Base-by-base conservation (phyloP, 1,139 yeast genomes). In the Hyphopichia pseudoburtonii region DNA sequence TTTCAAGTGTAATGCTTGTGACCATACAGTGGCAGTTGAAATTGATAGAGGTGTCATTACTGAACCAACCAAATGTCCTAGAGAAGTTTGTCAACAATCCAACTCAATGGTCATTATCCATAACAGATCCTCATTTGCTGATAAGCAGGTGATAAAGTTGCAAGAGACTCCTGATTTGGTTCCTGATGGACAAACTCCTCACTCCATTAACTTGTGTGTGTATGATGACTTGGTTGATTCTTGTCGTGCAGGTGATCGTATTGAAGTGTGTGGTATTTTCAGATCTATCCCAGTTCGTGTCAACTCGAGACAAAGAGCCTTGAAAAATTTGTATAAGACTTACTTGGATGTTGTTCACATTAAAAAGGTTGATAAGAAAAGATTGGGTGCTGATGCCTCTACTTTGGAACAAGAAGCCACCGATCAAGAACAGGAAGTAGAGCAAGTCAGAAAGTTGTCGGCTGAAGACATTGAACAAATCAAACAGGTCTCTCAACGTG, bases 141-240 rank as follows among this genome's bases (percentile, higher is more conserved):
- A 92, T 60, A 92, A 90, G 57, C 99, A 92, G 62, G 92, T 92
- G 26, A 81, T 92, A 45, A 87, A 88, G 54, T 68, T 92, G 33
- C 99, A 92, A 62, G 99, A 92, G 61, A 92, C 98, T 0, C 99
- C 98, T 0, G 98, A 92, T 60, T 73, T 82, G 46, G 96, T 92
- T n/a, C 98, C 98, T 3, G 98, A 88, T 64, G 99, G 99, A 16
- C 98, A 92, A 62, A 92, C 98, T 3, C 98, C 99, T 2, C 98
- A 92, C 58, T 84, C 97, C 10, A 88, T 92, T 38, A 88, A 96
- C 10, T 70, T 92, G 26, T 89, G 97, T 68, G 95, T 88, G 3
- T 92, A 92, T 55, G 99, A 94, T 60, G 98, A 94, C 57, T 71
- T 92, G 45, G 98, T 92, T 2, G 99, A 92, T 59, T 75, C 86